Evolutionary conservation across 2,329 filamentous ascomycete species (phyloP), one percentile per base, ranked within the genome.

Genomic region (Fusarium lyarnte): DNA sequence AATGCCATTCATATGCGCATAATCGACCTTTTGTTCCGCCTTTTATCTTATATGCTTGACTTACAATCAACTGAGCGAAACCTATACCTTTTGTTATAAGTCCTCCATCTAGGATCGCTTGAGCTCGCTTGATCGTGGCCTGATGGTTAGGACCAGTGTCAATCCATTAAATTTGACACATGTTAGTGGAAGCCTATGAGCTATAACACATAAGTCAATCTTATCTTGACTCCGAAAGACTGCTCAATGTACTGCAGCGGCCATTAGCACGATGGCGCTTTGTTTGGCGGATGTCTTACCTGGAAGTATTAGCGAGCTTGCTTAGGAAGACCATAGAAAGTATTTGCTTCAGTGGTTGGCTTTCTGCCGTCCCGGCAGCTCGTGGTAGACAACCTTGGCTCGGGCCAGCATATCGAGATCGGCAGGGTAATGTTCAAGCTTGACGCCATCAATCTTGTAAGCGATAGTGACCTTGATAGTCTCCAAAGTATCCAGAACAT

Each of bases 91-190:
- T 42, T 36, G 27, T 60, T 35, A 14, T 21, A 19, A 16, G 29
- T 42, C 25, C 43, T 23, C 16, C 36, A 29, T n/a, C 11, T 38
- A 23, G 27, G 17, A 36, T 53, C 12, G 14, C 47, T 46, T 27
- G 64, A 45, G 47, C 66, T 31, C 42, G 61, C 63, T 41, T 59
- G 58, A 74, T 73, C 70, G 59, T 75, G 54, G 61, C 62, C 47
- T 75, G 62, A 39, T 62, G 68, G 43, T 61, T 64, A 53, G 67
- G 70, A 52, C 70, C 70, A 45, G 72, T 75, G 29, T 64, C 62
- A 49, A 72, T 73, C 55, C 62, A 74, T 53, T 75, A 68, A 38
- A 72, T 55, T 54, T 61, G 8, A 33, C 23, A 35, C 19, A 52
- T 51, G 39, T 54, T 31, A 60, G 53, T 58, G 38, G 58, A 45